Percentiles rank a stretch among this genome's conserved stretches.
Conservation (phyloP, 306 rosid species). For the Trifolium pratense region DNA sequence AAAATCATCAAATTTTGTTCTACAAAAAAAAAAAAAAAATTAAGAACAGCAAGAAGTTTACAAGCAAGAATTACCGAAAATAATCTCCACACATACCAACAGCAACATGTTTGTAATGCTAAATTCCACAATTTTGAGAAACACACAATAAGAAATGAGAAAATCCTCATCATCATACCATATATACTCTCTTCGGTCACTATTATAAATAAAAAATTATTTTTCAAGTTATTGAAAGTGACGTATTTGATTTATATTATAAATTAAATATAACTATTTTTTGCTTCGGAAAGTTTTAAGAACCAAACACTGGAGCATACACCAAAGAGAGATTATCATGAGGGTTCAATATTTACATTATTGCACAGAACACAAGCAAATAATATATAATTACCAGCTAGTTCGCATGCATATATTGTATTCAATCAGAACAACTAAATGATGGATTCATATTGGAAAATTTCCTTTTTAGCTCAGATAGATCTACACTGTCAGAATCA, state of each 20-base stretch:
- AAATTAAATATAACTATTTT: too few relatives aligned
- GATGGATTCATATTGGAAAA: constrained; percentile 43
- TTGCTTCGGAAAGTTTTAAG: too few relatives aligned
- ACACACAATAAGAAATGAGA: neutral
- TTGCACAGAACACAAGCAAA: constrained; percentile 19
- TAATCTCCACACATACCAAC: too few relatives aligned
- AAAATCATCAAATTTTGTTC: too few relatives aligned
- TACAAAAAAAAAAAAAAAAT: too few relatives aligned
- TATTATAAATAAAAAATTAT: too few relatives aligned
- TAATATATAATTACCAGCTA: neutral
- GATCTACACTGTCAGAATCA: constrained; percentile 41
- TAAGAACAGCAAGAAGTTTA: too few relatives aligned
- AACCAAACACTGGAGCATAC: neutral
- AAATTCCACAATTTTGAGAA: neutral
- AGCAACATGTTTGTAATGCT: neutral
- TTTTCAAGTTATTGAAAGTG: too few relatives aligned
- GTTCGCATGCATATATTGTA: neutral
- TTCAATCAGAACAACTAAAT: constrained; percentile 36
- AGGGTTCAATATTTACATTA: constrained; percentile 11
- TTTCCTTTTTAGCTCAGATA: constrained; percentile 56
- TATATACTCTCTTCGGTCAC: too few relatives aligned
- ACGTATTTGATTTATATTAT: too few relatives aligned
- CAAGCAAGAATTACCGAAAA: too few relatives aligned
- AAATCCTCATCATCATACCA: too few relatives aligned
- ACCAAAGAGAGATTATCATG: neutral